Evolutionary conservation across 768 basidiomycete genomes (phyloP).

Genomic region (Boletus rubropictus): DNA sequence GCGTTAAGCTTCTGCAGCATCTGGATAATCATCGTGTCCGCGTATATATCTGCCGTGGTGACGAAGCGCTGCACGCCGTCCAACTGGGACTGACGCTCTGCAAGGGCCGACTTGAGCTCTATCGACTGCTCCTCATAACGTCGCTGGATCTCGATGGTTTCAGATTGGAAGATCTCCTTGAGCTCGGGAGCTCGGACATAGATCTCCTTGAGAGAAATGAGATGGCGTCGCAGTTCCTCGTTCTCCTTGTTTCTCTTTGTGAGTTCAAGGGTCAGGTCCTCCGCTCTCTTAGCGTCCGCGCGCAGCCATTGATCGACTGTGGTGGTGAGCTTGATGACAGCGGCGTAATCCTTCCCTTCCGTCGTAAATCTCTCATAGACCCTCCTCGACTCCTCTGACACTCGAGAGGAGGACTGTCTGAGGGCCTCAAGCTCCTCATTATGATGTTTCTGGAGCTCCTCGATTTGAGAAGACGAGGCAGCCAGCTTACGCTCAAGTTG

Average conservation of each 20-base stretch:
- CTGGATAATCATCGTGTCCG: conserved; percentile 6
- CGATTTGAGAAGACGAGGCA: not conserved
- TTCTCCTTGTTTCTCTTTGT: conserved; percentile 8
- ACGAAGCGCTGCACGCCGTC: conserved; percentile 1
- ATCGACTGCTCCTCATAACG: not conserved
- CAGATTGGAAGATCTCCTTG: conserved; percentile 10
- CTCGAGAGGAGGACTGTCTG: not conserved
- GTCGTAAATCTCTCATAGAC: not conserved
- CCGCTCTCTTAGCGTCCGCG: conserved; percentile 4
- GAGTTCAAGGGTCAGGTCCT: conserved; percentile 2
- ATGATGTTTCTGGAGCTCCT: not conserved
- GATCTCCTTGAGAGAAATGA: conserved; percentile 7
- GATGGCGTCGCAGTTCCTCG: conserved; percentile 1
- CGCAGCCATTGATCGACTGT: conserved; percentile 8
- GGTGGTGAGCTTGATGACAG: conserved; percentile 7
- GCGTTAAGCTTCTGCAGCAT: conserved; percentile 11
- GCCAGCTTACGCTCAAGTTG: not conserved
- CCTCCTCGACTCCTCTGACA: not conserved
- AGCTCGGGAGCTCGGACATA: conserved; percentile 4
- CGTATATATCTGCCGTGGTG: conserved; percentile 3
- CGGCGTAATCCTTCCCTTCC: not conserved
- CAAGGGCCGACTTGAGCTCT: not conserved
- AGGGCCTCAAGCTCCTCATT: not conserved
- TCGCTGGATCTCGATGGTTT: conserved; percentile 3
- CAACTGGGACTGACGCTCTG: conserved; percentile 3